These are phyloP conservation scores for Hymenoscyphus scutula DNA, from an alignment of 2,329 filamentous ascomycete genomes.

Conservation along the genomic window DNA sequence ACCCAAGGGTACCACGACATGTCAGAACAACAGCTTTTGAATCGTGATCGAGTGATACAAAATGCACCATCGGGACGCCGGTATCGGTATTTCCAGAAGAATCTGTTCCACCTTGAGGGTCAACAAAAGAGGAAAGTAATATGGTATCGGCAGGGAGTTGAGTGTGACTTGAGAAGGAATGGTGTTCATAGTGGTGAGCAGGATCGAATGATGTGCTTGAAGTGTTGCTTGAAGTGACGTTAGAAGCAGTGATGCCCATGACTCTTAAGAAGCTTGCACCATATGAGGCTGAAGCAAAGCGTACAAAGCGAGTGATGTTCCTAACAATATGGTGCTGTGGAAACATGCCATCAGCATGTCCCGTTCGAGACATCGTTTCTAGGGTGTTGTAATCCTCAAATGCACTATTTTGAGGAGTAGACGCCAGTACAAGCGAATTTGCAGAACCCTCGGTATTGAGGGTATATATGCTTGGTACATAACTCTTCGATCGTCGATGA, in stretches of 20 bases:
- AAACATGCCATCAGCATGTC: slow-evolving; percentile 57
- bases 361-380: slow-evolving; percentile 41
- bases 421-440: slow-evolving; percentile 31
- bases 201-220: slow-evolving; percentile 39
- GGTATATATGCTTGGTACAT: slow-evolving; percentile 56
- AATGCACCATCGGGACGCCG: slow-evolving; percentile 55
- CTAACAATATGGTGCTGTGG: slow-evolving; percentile 57
- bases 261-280: slow-evolving; percentile 62
- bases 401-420: slow-evolving; percentile 35
- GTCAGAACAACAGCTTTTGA: slow-evolving; percentile 55
- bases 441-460: slow-evolving; percentile 47
- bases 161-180: slow-evolving; percentile 63
- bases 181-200: slow-evolving; percentile 54
- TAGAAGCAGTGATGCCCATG: slow-evolving; percentile 58
- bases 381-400: slow-evolving; percentile 31
- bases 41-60: slow-evolving; percentile 54
- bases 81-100: slow-evolving; percentile 48
- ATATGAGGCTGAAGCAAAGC: slow-evolving; percentile 65
- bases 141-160: slow-evolving; percentile 56
- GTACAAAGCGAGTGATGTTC: slow-evolving; percentile 64
- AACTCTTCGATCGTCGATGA: slow-evolving; percentile 35
- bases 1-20: slow-evolving; percentile 54
- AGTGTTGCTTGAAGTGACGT: slow-evolving; percentile 39
- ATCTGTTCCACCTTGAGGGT: slow-evolving; percentile 53
- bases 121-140: slow-evolving; percentile 53